Conservation (phyloP, 2,329 filamentous ascomycete species). For the Calonectria pauciramosa region DNA sequence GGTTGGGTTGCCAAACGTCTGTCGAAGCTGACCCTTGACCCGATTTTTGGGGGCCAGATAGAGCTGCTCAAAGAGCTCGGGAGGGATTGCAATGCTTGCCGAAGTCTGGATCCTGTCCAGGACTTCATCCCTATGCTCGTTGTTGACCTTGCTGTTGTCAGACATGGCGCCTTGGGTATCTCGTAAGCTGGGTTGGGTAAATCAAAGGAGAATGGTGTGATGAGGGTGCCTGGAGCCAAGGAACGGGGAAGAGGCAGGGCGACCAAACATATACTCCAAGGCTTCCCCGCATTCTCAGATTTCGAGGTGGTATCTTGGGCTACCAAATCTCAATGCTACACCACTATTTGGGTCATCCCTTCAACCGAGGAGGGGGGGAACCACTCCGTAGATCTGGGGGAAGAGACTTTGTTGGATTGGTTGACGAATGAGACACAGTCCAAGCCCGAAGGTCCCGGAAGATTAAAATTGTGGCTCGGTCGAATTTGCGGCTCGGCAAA, state of each 20-base stretch:
- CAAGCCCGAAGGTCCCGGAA: conserved; percentile 1
- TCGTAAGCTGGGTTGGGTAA: not conserved
- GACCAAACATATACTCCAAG: conserved; percentile 24
- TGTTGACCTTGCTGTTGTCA: conserved; percentile 21
- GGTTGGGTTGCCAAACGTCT: conserved; percentile 67
- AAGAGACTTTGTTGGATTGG: not conserved
- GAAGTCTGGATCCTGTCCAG: conserved; percentile 46
- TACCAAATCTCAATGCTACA: conserved; percentile 12
- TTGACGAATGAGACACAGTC: not conserved
- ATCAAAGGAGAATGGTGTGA: not conserved
- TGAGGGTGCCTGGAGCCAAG: not conserved
- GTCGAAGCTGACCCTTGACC: conserved; percentile 61
- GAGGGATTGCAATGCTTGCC: conserved; percentile 62
- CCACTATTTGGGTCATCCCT: conserved; percentile 3
- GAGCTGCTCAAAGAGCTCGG: conserved; percentile 67
- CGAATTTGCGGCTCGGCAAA: conserved; percentile 1
- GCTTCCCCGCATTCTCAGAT: conserved; percentile 8
- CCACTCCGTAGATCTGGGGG: not conserved
- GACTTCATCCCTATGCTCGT: conserved; percentile 33
- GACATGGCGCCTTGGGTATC: conserved; percentile 16
- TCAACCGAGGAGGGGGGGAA: conserved; percentile 12
- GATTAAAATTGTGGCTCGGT: not conserved
- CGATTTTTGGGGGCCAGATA: conserved; percentile 63
- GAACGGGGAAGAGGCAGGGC: not conserved
- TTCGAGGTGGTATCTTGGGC: not conserved